Percentiles rank a stretch among this genome's conserved stretches.
Conservation (phyloP, 1,284 basidiomycete species). For the Singerocomus rubriflavus region DNA sequence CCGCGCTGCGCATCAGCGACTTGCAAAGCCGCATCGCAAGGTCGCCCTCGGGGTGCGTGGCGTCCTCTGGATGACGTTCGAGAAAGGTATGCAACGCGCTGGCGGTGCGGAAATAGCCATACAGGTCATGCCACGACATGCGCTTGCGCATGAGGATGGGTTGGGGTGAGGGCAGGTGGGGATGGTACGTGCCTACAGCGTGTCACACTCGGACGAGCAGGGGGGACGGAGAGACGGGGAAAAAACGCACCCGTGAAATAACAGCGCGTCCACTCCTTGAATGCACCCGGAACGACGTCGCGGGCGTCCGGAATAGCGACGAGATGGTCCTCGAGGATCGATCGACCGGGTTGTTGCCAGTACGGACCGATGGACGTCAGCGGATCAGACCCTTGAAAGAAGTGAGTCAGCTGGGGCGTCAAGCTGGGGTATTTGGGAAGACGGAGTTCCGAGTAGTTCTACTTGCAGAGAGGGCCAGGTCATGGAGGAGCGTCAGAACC, state of each 20-base stretch:
- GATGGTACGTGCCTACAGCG: constrained; percentile 43
- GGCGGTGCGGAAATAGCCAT: constrained; percentile 70
- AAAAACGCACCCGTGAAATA: constrained; percentile 27
- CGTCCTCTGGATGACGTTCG: constrained; percentile 62
- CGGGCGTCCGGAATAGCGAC: constrained; percentile 63
- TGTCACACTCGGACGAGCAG: too few relatives aligned
- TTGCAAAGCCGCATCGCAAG: constrained; percentile 62
- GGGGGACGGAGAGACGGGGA: background rate
- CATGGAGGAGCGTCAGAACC: too few relatives aligned
- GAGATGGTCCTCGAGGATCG: constrained; percentile 71
- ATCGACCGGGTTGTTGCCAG: constrained; percentile 80
- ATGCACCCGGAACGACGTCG: constrained; percentile 33
- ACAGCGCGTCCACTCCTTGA: constrained; percentile 38
- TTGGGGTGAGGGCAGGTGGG: constrained; percentile 41
- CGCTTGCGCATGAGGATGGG: constrained; percentile 60
- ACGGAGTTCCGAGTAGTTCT: constrained; percentile 82
- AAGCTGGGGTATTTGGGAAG: constrained; percentile 60
- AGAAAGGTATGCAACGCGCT: constrained; percentile 73
- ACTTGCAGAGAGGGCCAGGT: background rate
- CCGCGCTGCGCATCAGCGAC: constrained; percentile 41
- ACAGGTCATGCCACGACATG: constrained; percentile 63
- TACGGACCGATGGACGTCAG: constrained; percentile 62
- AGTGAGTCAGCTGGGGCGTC: constrained; percentile 57
- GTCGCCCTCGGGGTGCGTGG: constrained; percentile 48
- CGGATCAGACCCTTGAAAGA: constrained; percentile 57